Percentiles rank a stretch among this genome's conserved stretches.
These are phyloP conservation scores for Lizonia empirigonia DNA, from an alignment of 2,329 filamentous ascomycete genomes.

Conservation along the genomic window DNA sequence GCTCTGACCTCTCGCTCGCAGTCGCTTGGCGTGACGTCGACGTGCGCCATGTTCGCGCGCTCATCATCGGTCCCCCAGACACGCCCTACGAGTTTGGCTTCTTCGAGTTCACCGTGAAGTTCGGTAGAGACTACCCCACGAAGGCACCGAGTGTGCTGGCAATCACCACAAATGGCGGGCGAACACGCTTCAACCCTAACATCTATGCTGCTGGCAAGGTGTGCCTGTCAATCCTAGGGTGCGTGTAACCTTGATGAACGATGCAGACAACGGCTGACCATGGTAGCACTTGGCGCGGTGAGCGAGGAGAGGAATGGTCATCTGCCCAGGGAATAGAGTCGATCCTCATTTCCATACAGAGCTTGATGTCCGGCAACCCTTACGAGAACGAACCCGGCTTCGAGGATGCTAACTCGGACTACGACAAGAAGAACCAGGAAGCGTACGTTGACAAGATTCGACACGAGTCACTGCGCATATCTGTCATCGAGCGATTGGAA, in stretches of 20 bases:
- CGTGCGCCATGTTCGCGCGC: constrained; percentile 82
- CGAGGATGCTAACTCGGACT: constrained; percentile 70
- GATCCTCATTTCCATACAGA: constrained; percentile 93
- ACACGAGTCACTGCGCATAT: constrained; percentile 86
- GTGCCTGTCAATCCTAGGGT: constrained; percentile 92
- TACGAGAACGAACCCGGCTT: constrained; percentile 97
- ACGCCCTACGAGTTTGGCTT: constrained; percentile 98
- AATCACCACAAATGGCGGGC: constrained; percentile 85
- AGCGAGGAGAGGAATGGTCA: constrained; percentile 93
- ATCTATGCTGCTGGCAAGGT: constrained; percentile 93
- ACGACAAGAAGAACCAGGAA: constrained; percentile 75
- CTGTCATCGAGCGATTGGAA: constrained; percentile 85
- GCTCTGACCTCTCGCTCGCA: constrained; percentile 82
- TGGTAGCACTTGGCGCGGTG: constrained; percentile 85
- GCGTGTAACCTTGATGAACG: constrained; percentile 34
- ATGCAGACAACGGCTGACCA: not conserved
- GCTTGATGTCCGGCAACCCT: constrained; percentile 89
- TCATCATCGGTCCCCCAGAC: constrained; percentile 91
- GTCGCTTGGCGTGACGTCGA: constrained; percentile 88
- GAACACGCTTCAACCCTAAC: constrained; percentile 93
- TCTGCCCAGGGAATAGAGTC: constrained; percentile 95
- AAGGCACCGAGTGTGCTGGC: constrained; percentile 66
- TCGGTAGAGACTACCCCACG: constrained; percentile 83
- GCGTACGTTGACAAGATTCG: constrained; percentile 86
- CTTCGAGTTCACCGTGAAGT: constrained; percentile 86